Evolutionary conservation across 768 basidiomycete species (phyloP), one percentile per base, ranked within the genome.

Genomic region (Rubroboletus pulcherrimus): DNA sequence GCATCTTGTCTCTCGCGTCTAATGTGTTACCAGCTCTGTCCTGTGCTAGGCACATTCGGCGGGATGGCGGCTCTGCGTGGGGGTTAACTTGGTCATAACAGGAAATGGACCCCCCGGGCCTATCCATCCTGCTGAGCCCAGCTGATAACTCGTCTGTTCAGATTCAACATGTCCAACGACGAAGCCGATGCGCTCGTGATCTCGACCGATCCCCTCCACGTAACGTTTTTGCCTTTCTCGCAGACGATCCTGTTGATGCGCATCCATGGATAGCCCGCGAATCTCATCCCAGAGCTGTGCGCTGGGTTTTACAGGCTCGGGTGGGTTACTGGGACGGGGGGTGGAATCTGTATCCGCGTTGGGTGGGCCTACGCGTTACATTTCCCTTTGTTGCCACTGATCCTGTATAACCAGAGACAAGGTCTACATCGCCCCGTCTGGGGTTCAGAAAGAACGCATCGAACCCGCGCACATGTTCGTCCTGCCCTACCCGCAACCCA

Each of bases 271-370:
- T 75, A 95, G 85, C 92, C 93, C 19, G 93, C 93, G n/a, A 93
- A 92, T 70, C 78, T 94, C 58, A 94, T 94, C 51, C 89, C 89
- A 33, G 89, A 91, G 65, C 78, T 95, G 1, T 95, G 93, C 69
- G 76, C 82, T 42, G 81, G 84, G 7, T 94, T 95, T 71, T 94
- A 94, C 80, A 80, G 58, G 73, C 80, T 94, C 21, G 93, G 93
- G 14, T 94, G 93, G 93, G 93, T 94, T 1, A 94, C 92, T 3
- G 92, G 93, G 15, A 94, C 93, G 2, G 92, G 91, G 7, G 85
- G 84, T 26, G 89, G 89, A 1, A 90, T 91, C 56, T 84, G 82
- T 57, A 91, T 92, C 57, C 81, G 88, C 19, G 69, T 77, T 41
- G 84, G 79, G 89, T 88, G 57, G 14, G 83, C 66, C 10, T 40